A percentile compares a stretch with the other conserved stretches of the same genome.
These are phyloP conservation scores for Ilex asprella DNA, from an alignment of 257 asterid species.

Conservation along the genomic window DNA sequence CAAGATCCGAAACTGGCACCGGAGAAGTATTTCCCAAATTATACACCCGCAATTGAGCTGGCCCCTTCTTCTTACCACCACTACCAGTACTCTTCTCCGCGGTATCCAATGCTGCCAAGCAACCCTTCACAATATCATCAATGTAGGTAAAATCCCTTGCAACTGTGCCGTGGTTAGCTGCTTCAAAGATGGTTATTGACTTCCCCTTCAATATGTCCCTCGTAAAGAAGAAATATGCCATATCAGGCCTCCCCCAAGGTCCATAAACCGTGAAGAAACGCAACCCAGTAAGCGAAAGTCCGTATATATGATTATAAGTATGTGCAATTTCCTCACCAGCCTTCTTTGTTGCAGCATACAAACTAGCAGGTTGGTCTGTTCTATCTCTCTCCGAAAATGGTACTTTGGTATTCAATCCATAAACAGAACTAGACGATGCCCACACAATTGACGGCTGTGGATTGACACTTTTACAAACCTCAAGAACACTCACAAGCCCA, in stretches of 20 bases:
- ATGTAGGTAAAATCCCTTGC: constrained; percentile 95
- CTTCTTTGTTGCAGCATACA: constrained; percentile 94
- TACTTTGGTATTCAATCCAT: constrained; percentile 83
- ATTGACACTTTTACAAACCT: constrained; percentile 72
- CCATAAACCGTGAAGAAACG: constrained; percentile 94
- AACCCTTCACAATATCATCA: constrained; percentile 95
- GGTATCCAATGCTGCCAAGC: constrained; percentile 86
- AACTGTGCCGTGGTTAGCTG: constrained; percentile 82
- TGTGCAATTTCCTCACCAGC: constrained; percentile 97
- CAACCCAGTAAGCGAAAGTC: constrained; percentile 87
- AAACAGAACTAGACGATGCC: constrained; percentile 98
- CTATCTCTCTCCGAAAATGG: constrained; percentile 87
- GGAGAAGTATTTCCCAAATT: constrained; percentile 95
- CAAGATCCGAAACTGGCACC: constrained; percentile 89
- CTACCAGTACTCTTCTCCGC: constrained; percentile 94
- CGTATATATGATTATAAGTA: constrained; percentile 85
- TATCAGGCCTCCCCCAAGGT: constrained; percentile 99
- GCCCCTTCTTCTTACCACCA: constrained; percentile 91
- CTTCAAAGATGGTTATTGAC: constrained; percentile 76
- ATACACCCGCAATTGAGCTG: constrained; percentile 80
- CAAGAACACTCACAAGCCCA: constrained; percentile 76
- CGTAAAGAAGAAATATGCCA: constrained; percentile 94
- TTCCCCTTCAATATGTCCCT: constrained; percentile 88
- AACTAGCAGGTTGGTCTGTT: constrained; percentile 93
- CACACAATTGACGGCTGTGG: constrained; percentile 97